phyloP scores from a whole-genome alignment of 805 yeast species.

The Millerozyma acaciae region DNA sequence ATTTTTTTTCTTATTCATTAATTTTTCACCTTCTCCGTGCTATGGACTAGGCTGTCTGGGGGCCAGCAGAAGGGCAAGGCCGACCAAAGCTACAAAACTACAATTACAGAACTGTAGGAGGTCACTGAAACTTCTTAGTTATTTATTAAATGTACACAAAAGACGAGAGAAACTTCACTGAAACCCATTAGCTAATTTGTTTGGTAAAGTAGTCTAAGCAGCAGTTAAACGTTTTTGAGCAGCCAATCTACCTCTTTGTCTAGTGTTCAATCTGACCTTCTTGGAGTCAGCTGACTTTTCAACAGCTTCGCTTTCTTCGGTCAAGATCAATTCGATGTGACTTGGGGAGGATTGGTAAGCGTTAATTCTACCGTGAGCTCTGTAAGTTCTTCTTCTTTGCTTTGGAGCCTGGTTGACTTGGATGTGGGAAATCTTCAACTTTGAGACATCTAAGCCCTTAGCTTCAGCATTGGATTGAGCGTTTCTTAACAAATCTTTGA shows the following conservation, averaged over 20 bases:
- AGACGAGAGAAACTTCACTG: conserved; percentile 6
- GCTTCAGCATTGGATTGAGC: conserved; percentile 98
- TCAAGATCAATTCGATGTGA: conserved; percentile 95
- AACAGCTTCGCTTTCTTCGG: conserved; percentile 93
- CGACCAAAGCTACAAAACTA: too few relatives aligned
- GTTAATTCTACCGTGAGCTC: conserved; percentile 99
- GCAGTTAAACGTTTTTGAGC: conserved; percentile 84
- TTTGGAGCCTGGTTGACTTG: conserved; percentile 99
- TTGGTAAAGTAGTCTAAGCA: conserved; percentile 17
- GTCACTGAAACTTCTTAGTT: conserved; percentile 5
- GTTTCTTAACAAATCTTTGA: conserved; percentile 91
- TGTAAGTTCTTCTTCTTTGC: conserved; percentile 99
- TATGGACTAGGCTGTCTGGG: too few relatives aligned
- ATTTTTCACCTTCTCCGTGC: too few relatives aligned
- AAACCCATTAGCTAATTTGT: conserved; percentile 9
- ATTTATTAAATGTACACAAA: conserved; percentile 13
- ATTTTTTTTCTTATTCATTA: too few relatives aligned
- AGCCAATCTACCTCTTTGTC: conserved; percentile 91
- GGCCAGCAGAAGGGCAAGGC: too few relatives aligned
- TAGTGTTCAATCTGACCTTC: conserved; percentile 71
- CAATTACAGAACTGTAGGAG: not conserved
- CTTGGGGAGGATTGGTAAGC: conserved; percentile 99
- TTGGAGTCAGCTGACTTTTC: conserved; percentile 79
- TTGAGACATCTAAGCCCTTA: conserved; percentile 95
- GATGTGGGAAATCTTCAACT: conserved; percentile 93